Conservation (phyloP, 164 flowering plant genomes). For the Berberis vulgaris region DNA sequence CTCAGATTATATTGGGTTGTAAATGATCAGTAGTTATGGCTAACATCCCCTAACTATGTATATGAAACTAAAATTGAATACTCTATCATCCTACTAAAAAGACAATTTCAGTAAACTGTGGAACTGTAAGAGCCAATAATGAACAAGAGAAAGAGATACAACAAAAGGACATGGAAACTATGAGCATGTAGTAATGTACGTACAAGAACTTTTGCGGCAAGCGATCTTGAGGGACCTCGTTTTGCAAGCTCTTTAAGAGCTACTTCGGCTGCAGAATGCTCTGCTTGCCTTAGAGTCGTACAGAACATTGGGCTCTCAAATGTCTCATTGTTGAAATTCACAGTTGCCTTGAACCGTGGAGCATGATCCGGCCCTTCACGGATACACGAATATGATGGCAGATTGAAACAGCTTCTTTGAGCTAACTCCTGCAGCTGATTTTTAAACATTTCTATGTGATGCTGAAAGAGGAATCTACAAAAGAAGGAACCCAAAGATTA, state of each 20-base stretch:
- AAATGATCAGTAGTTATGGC: no score
- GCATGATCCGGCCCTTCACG: conserved; percentile 72
- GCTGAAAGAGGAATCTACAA: background rate
- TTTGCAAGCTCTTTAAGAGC: conserved; percentile 42
- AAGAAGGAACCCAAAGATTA: background rate
- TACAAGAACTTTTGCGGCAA: conserved; percentile 57
- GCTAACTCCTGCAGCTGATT: conserved; percentile 67
- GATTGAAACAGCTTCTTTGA: conserved; percentile 59
- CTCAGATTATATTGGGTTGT: no score
- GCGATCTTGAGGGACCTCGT: conserved; percentile 46
- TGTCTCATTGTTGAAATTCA: conserved; percentile 56
- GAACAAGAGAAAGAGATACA: no score
- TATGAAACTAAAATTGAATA: no score
- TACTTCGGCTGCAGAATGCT: conserved; percentile 63
- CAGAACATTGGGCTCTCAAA: conserved; percentile 58
- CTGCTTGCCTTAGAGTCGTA: conserved; percentile 52
- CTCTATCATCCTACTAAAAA: no score
- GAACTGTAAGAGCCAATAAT: no score
- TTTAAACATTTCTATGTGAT: conserved; percentile 42
- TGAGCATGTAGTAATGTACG: background rate
- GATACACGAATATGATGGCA: conserved; percentile 58
- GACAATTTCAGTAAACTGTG: no score
- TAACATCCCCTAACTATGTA: no score
- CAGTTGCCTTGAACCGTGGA: conserved; percentile 63
- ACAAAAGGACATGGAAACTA: background rate